phyloP scores from a whole-genome alignment of 2,329 filamentous ascomycete genomes.

The Trichoderma sp. region DNA sequence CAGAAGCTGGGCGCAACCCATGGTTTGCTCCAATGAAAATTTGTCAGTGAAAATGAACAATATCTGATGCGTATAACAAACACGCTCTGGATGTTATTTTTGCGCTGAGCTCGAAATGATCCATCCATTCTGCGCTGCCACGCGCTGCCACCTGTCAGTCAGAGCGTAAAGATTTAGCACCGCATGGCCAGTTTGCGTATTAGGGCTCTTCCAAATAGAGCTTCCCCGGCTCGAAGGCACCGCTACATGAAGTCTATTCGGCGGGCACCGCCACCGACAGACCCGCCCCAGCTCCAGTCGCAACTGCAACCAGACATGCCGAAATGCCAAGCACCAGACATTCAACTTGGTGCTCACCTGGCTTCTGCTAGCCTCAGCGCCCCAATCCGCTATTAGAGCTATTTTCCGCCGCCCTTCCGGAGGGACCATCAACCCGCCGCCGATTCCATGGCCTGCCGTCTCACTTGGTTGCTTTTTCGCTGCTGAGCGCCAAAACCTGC shows the following conservation, averaged over 20 bases:
- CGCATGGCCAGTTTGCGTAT: background rate
- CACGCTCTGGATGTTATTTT: background rate
- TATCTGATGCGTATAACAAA: background rate
- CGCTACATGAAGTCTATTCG: slow-evolving; percentile 16
- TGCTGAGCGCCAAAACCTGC: background rate
- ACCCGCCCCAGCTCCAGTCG: background rate
- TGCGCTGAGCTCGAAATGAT: background rate
- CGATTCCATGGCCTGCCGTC: slow-evolving; percentile 4
- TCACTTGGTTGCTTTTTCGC: background rate
- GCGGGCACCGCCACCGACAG: slow-evolving; percentile 5
- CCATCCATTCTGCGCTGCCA: background rate
- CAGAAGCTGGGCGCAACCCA: background rate
- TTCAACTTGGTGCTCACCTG: background rate
- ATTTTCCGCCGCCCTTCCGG: slow-evolving; percentile 22
- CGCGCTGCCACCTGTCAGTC: background rate
- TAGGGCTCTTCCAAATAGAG: background rate
- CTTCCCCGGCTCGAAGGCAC: background rate
- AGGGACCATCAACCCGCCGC: slow-evolving; percentile 13
- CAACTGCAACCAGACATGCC: slow-evolving; percentile 16
- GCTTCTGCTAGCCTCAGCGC: slow-evolving; percentile 19
- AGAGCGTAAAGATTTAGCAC: background rate
- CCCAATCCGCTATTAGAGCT: slow-evolving; percentile 16
- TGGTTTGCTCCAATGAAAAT: background rate
- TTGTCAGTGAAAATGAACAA: background rate
- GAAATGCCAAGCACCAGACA: background rate